Conservation (phyloP, 805 yeast genomes). For the Candida ficus region DNA sequence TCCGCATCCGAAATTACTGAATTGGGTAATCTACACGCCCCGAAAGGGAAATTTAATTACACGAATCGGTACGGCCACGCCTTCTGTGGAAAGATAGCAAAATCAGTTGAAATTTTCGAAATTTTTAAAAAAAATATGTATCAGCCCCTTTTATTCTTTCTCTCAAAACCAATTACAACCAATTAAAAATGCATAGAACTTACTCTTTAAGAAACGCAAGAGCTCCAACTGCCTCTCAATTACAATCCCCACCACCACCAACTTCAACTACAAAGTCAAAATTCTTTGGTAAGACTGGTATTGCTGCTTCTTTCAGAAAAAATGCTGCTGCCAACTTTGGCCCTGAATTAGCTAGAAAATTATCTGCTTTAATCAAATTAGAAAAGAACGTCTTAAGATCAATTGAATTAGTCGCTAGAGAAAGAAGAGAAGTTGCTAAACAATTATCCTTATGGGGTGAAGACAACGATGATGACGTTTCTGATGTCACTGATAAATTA, state of each 20-base stretch:
- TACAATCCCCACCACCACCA: conserved; percentile 79
- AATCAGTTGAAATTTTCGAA: no score
- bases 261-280: conserved; percentile 64
- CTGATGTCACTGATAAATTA: conserved; percentile 94
- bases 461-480: conserved; percentile 94
- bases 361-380: conserved; percentile 88
- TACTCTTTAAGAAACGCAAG: conserved; percentile 73
- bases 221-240: conserved; percentile 79
- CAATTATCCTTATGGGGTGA: conserved; percentile 98
- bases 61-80: no score
- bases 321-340: conserved; percentile 88
- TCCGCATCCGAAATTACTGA: no score
- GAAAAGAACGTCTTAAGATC: conserved; percentile 95
- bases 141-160: no score
- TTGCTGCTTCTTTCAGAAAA: conserved; percentile 69
- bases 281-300: conserved; percentile 71
- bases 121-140: no score
- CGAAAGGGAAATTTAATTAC: no score
- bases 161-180: not conserved
- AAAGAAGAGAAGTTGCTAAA: conserved; percentile 94
- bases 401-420: conserved; percentile 86
- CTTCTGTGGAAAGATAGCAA: no score
- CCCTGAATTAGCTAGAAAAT: conserved; percentile 90
- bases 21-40: no score
- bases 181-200: conserved; percentile 67